These are phyloP conservation scores for Setaria viridis DNA, from an alignment of 202 grass and related monocot genomes.

Conservation along the genomic window DNA sequence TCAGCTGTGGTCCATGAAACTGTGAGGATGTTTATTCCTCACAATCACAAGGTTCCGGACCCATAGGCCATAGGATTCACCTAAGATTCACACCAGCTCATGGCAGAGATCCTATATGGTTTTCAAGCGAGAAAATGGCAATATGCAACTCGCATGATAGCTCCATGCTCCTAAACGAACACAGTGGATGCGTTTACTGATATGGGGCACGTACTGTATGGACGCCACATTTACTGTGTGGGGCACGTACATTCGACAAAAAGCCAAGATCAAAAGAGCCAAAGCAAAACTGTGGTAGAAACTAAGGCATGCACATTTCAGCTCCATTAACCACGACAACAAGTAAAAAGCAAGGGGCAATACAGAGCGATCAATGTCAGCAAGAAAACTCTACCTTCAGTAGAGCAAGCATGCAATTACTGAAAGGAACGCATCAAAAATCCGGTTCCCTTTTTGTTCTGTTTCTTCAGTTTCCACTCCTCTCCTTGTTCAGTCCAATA, in stretches of 20 bases:
- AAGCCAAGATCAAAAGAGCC: neutral
- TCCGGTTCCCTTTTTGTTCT: conserved; percentile 50
- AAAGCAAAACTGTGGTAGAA: neutral
- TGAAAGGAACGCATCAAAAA: conserved; percentile 62
- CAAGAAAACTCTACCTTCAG: conserved; percentile 20
- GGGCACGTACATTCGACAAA: neutral
- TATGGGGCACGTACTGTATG: neutral
- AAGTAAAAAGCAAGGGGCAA: neutral
- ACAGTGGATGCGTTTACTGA: neutral
- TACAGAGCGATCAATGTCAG: neutral
- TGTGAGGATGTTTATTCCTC: neutral
- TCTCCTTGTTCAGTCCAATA: conserved; percentile 11
- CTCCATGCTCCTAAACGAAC: neutral
- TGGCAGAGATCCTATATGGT: neutral
- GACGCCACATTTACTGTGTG: neutral
- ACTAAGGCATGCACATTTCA: neutral
- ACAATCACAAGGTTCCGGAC: neutral
- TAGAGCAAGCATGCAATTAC: conserved; percentile 43
- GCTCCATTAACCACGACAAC: neutral
- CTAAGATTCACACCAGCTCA: neutral
- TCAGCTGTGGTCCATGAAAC: neutral
- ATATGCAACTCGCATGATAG: neutral
- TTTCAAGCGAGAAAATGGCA: neutral
- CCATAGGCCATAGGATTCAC: neutral
- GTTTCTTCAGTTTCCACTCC: conserved; percentile 31